These are phyloP conservation scores for Styphnolobium japonicum DNA, from an alignment of 306 rosid genomes.

Conservation along the genomic window DNA sequence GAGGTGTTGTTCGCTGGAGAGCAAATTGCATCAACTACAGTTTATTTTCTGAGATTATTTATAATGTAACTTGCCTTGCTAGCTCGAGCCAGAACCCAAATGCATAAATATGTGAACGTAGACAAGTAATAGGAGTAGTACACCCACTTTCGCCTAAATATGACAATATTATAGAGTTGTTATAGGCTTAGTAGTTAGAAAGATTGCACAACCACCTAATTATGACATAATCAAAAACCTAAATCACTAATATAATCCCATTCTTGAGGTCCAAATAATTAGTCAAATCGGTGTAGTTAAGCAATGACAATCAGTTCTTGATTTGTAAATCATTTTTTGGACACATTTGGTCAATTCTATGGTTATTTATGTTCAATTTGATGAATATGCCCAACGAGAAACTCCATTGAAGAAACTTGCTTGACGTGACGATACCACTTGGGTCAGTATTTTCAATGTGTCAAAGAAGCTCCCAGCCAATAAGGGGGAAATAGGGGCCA, in stretches of 20 bases:
- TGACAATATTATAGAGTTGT: constrained; percentile 19
- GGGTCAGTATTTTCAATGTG: not conserved
- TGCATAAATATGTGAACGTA: not conserved
- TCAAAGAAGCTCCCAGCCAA: constrained; percentile 21
- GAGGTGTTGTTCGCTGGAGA: not conserved
- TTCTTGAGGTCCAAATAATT: not conserved
- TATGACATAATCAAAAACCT: constrained; percentile 9
- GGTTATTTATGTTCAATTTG: not conserved
- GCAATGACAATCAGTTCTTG: constrained; percentile 26
- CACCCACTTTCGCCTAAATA: constrained; percentile 35
- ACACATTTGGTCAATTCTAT: not conserved
- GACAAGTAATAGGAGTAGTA: constrained; percentile 21
- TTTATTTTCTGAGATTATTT: not conserved
- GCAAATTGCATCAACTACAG: not conserved
- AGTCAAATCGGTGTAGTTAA: constrained; percentile 34
- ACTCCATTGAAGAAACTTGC: not conserved
- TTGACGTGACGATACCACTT: constrained; percentile 1
- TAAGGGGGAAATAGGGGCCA: not conserved
- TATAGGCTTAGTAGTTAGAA: constrained; percentile 24
- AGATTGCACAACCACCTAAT: constrained; percentile 18
- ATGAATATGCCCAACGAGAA: constrained; percentile 7
- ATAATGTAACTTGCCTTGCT: not conserved
- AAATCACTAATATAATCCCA: not conserved
- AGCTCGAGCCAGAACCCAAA: not conserved
- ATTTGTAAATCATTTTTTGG: not conserved